These are phyloP conservation scores for Pisolithus marmoratus DNA, from an alignment of 768 basidiomycete genomes.

Conservation along the genomic window DNA sequence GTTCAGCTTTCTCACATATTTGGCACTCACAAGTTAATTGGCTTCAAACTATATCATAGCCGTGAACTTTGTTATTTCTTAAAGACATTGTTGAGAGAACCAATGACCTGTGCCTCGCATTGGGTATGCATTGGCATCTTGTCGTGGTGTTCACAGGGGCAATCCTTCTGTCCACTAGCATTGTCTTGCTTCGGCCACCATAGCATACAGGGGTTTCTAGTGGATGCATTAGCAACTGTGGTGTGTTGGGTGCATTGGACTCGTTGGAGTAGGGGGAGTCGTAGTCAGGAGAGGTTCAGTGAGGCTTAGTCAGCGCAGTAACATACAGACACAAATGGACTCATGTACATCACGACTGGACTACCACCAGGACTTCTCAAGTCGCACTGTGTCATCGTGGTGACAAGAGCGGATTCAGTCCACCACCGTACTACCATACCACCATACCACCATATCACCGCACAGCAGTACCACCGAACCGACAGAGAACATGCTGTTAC, in stretches of 20 bases:
- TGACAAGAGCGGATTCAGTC: no score
- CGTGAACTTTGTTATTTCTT: background rate
- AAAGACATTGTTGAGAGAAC: background rate
- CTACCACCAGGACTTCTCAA: no score
- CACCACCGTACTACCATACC: no score
- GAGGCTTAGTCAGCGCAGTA: no score
- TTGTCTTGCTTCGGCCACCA: background rate
- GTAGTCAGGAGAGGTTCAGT: no score
- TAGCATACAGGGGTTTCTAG: background rate
- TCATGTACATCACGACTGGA: no score
- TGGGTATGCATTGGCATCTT: background rate
- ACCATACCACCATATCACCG: no score
- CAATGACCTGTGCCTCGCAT: background rate
- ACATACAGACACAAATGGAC: no score
- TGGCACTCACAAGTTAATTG: background rate
- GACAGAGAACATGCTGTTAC: no score
- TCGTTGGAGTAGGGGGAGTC: no score
- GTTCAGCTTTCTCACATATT: background rate
- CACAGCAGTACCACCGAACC: no score
- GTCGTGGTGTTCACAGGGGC: background rate
- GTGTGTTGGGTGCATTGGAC: background rate
- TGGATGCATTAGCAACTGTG: background rate
- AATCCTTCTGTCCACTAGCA: background rate
- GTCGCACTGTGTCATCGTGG: no score
- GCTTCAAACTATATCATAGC: background rate